Evolutionary conservation across 2,329 filamentous ascomycete genomes (phyloP), one percentile per base, ranked within the genome.

Genomic region (Aspergillus pseudonomiae): DNA sequence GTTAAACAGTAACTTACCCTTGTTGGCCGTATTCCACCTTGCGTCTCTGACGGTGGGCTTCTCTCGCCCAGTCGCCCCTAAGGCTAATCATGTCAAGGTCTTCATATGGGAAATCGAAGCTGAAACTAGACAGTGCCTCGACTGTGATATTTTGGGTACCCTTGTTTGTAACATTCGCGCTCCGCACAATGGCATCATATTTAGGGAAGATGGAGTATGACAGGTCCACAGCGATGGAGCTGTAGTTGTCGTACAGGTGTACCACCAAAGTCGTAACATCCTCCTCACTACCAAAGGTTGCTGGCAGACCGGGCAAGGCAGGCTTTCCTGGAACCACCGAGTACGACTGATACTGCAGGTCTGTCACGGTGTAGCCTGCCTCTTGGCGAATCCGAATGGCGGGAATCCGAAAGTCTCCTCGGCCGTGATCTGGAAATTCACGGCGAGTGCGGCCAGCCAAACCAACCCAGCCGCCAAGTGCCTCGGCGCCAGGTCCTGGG

Each of bases 371-470:
- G 63, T 86, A 82, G 34, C 87, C 88, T 19, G 81, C 81, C 1
- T 83, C 77, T 68, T 90, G 87, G 59, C 81, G 80, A 67, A 90
- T 86, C 43, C 85, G 83, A 14, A 90, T 81, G 0, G 88, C 88
- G 0, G 88, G 88, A 3, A 84, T 77, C 4, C 88, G 83, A 66
- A 88, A 87, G 70, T 90, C 88, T 19, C 87, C 87, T 9, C 87
- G 82, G 1, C 88, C 88, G 5, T 87, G 77, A 63, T 90, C 88
- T 1, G 88, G 88, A 60, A 88, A 89, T 70, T 90, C 88, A 32
- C 88, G 83, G 19, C 85, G 82, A 19, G 83, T 72, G 48, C 85
- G 86, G 12, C 82, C 83, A 41, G 82, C 74, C 56, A 80, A 71
- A 36, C 82, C 76, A 41, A 82, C 78, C 88, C 88, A 90, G 52